Base-by-base conservation (phyloP, 1,139 yeast species). In the Candida neerlandica region DNA sequence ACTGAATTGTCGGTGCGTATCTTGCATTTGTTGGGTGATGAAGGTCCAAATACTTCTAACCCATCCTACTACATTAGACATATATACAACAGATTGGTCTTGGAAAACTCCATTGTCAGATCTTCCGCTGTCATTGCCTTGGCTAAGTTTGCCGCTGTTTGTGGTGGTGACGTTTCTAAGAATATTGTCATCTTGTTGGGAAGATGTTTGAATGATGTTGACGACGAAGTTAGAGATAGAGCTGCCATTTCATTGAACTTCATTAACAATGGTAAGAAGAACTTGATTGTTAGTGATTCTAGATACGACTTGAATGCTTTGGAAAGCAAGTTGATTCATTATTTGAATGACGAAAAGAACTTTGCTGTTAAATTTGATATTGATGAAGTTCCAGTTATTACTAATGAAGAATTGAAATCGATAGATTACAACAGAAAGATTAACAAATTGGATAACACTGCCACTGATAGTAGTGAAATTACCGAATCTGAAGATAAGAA, bases 181-280 rank as follows among this genome's bases (percentile, higher is more conserved):
- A 87, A 92, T 53, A 86, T 94, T 61, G 79, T 80, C 58, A 87
- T 88, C 54, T 78, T 94, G 57, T 80, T 94, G 60, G 78, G 80
- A 51, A 85, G 98, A 71, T 91, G 96, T 60, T 80, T 89, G 60
- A 89, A 84, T 57, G 99, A 94, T 70, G 82, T 78, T 43, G 97
- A 94, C 65, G 99, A 94, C 69, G 99, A 94, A 71, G 99, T 95
- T 37, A 89, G 99, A 75, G 99, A 94, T 67, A 85, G 99, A 65
- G 97, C 99, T 7, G 90, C 96, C 1, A 77, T 94, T 57, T 85
- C 96, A 3, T 76, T 92, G 63, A 80, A 82, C 56, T 81, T 92
- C 55, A 80, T 90, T 52, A 77, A 75, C 39, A 67, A 73, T 50
- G 72, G 78, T 38, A 72, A 77, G 46, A 80, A 80, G 48, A 70